Evolutionary conservation across 345 rosid genomes (phyloP).

Genomic region (Melaleuca alternifolia): DNA sequence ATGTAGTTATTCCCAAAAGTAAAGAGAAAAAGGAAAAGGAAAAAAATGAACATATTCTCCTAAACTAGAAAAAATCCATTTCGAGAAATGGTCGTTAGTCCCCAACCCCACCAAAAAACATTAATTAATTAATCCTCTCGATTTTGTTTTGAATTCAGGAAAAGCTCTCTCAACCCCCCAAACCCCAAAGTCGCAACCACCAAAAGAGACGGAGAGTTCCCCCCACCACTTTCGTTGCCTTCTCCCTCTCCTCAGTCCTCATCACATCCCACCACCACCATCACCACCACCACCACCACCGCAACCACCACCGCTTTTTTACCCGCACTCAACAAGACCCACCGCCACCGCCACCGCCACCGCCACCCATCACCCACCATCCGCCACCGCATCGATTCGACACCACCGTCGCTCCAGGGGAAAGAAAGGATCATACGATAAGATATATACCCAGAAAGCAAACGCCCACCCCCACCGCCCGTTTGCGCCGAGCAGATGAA

Average conservation of each 20-base stretch:
- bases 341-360: background rate
- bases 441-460: background rate
- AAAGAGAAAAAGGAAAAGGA: too few relatives aligned
- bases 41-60: too few relatives aligned
- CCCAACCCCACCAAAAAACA: background rate
- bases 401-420: background rate
- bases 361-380: too few relatives aligned
- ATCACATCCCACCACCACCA: background rate
- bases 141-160: background rate
- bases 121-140: background rate
- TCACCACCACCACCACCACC: background rate
- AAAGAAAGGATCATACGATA: background rate
- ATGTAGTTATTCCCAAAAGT: too few relatives aligned
- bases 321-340: background rate
- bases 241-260: background rate
- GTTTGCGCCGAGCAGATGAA: conserved; percentile 12
- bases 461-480: background rate
- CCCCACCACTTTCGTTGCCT: background rate
- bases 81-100: background rate
- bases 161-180: background rate
- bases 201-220: background rate
- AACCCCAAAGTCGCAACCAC: background rate
- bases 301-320: background rate
- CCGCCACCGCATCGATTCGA: background rate
- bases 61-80: too few relatives aligned